phyloP scores from a whole-genome alignment of 805 yeast species.

The Wickerhamiella kazuoi region DNA sequence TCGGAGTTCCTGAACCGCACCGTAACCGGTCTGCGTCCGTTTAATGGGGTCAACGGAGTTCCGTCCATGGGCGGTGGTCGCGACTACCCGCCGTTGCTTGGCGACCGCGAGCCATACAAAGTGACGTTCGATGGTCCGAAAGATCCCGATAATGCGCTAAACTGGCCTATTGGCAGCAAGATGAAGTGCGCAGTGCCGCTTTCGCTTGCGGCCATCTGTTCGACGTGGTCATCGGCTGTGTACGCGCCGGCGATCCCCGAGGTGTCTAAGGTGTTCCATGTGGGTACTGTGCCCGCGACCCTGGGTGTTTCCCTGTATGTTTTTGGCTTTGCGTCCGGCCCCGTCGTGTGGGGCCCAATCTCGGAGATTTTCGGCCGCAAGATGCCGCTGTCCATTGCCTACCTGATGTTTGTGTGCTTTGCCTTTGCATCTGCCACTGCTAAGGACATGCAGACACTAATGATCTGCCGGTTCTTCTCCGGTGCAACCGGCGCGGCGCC shows the following conservation, averaged over 20 bases:
- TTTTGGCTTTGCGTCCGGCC: constrained; percentile 52
- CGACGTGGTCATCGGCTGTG: constrained; percentile 71
- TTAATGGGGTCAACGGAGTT: neutral
- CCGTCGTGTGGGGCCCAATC: constrained; percentile 45
- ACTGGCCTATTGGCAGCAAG: constrained; percentile 43
- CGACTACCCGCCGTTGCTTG: constrained; percentile 6
- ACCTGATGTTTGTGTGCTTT: constrained; percentile 21
- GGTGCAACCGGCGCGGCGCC: constrained; percentile 48
- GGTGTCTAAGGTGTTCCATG: neutral
- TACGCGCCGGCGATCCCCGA: constrained; percentile 32
- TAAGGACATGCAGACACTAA: constrained; percentile 32
- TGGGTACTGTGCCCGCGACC: constrained; percentile 25
- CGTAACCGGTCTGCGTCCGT: neutral
- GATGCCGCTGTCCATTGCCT: constrained; percentile 25
- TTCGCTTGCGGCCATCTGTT: constrained; percentile 33
- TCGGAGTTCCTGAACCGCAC: neutral
- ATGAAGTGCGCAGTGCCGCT: constrained; percentile 27
- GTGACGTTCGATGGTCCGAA: constrained; percentile 63
- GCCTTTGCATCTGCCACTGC: constrained; percentile 35
- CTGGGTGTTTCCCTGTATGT: constrained; percentile 42
- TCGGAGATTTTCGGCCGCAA: constrained; percentile 38
- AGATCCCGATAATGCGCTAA: constrained; percentile 68
- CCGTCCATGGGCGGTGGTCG: constrained; percentile 6
- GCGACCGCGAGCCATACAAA: constrained; percentile 6
- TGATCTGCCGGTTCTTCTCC: constrained; percentile 37